phyloP scores from a whole-genome alignment of 805 yeast genomes.

The Teunomyces lycoperdinae region DNA sequence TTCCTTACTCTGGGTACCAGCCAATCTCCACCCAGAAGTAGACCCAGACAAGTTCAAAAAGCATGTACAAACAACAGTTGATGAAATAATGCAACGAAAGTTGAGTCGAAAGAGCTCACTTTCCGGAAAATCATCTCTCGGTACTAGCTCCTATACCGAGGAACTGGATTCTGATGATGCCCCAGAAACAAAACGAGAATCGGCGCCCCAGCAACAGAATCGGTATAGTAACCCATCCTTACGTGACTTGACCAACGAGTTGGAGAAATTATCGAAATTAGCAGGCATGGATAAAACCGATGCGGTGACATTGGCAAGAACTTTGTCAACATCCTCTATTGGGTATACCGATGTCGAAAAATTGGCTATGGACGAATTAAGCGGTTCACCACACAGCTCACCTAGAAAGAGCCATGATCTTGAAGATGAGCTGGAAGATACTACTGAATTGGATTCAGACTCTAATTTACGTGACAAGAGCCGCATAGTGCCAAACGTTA shows the following conservation, averaged over 20 bases:
- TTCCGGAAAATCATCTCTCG: constrained; percentile 17
- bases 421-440: constrained; percentile 8
- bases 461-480: constrained; percentile 9
- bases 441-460: constrained; percentile 13
- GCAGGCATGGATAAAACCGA: constrained; percentile 79
- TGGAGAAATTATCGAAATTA: constrained; percentile 67
- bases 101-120: constrained; percentile 23
- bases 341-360: constrained; percentile 54
- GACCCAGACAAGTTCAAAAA: constrained; percentile 82
- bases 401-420: constrained; percentile 4
- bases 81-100: constrained; percentile 45
- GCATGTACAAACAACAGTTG: constrained; percentile 60
- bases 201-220: constrained; percentile 2
- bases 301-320: constrained; percentile 79
- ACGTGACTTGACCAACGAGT: constrained; percentile 69
- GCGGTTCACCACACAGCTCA: constrained; percentile 9
- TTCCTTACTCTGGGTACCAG: constrained; percentile 89
- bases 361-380: constrained; percentile 16
- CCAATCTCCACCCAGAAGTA: constrained; percentile 88
- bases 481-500: not conserved
- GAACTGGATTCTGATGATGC: not conserved
- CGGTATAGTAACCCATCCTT: constrained; percentile 55
- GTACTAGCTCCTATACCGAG: constrained; percentile 6
- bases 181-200: constrained; percentile 3
- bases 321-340: constrained; percentile 67